Evolutionary conservation across 208 protist species (phyloP).

Genomic region (Wallacemonas sp.): DNA sequence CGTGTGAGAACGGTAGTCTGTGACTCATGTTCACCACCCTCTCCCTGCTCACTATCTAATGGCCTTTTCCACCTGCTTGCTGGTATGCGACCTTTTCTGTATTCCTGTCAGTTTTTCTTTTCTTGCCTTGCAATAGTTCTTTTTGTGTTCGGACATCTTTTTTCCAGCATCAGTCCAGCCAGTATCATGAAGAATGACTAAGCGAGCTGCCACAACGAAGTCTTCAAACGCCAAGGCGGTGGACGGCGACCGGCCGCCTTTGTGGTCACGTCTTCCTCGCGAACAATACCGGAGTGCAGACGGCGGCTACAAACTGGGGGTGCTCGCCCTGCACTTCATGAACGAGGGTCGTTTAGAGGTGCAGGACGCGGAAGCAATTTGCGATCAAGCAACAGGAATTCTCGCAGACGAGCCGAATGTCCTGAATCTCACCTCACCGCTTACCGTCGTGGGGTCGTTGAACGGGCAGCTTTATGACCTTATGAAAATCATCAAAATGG

Average conservation of each 20-base stretch:
- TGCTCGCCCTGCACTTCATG: constrained; percentile 71
- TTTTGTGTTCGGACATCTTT: constrained; percentile 5
- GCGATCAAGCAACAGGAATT: constrained; percentile 45
- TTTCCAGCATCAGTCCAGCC: too few relatives aligned
- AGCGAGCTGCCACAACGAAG: neutral
- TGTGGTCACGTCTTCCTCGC: constrained; percentile 26
- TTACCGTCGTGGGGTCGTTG: constrained; percentile 93
- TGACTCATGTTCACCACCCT: too few relatives aligned
- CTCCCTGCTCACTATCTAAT: too few relatives aligned
- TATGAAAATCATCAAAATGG: constrained; percentile 75
- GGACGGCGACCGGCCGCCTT: constrained; percentile 18
- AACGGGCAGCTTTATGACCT: constrained; percentile 94
- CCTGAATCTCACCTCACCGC: constrained; percentile 39
- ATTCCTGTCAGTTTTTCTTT: neutral
- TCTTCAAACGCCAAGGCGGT: neutral
- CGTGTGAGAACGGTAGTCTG: too few relatives aligned
- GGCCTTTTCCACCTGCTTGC: too few relatives aligned
- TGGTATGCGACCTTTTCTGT: too few relatives aligned
- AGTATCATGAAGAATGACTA: constrained; percentile 1
- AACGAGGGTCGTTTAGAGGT: constrained; percentile 36
- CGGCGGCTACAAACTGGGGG: constrained; percentile 32
- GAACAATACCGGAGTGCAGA: constrained; percentile 17
- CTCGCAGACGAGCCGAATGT: constrained; percentile 63
- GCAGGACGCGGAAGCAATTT: constrained; percentile 54
- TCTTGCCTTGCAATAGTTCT: neutral